Evolutionary conservation across 176 grass and related monocot species (phyloP), one percentile per base, ranked within the genome.

Genomic region (Melocanna baccifera): DNA sequence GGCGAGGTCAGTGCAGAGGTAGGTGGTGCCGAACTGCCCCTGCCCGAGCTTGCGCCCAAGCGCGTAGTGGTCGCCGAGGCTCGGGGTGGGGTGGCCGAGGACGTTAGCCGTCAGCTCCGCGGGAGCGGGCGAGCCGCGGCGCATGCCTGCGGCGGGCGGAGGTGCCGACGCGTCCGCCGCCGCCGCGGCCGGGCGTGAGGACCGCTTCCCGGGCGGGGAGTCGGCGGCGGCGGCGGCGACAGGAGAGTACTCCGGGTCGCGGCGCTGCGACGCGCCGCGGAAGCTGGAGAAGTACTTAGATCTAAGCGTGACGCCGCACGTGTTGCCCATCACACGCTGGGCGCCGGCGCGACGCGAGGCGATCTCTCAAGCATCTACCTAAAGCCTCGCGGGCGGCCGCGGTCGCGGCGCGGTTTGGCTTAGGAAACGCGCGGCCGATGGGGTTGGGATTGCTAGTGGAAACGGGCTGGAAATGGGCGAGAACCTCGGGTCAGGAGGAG

Each of bases 1-100:
- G 82, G 87, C 78, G n/a, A 88, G 90, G 85, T 98, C 91, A 9
- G 96, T 98, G 89, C 96, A 98, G 68, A 98, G 89, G 83, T 87
- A 98, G 40, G 96, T 95, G 72, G 87, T 98, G 76, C 96, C 96
- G 82, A 95, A 98, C 82, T 98, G 96, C 7, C 96, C 96, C 78
- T 98, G 93, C 39, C 96, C 96, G 48, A 98, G 91, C 79, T 95
- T 98, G 69, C 87, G 92, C 0, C 96, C 96, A 29, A 98, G 80
- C 34, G 85, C 75, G 91, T 98, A 98, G 73, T 93, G 82, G 22
- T 98, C 93, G 9, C 84, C 80, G 53, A 98, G 86, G 86, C 90
- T 87, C 40, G 89, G 87, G 20, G 96, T 95, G 16, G 73, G 51
- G 85, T 98, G 93, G 14, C 96, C 91, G 67, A 98, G 85, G 39